These are phyloP conservation scores for Gaultheria prostrata DNA, from an alignment of 148 eudicot genomes.

Conservation along the genomic window DNA sequence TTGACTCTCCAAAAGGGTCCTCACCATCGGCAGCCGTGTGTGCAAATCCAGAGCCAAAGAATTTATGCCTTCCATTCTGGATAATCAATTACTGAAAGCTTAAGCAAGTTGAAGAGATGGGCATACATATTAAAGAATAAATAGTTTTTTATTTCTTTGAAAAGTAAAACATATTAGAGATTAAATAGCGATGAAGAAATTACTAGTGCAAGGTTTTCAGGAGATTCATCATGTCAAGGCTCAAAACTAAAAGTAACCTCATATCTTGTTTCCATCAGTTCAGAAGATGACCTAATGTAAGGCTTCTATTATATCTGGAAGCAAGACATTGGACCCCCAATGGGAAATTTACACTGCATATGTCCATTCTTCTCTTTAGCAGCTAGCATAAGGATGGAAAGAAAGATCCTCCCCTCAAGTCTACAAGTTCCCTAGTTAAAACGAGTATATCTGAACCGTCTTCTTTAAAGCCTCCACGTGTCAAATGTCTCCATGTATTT, in stretches of 20 bases:
- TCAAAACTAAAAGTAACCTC: not conserved
- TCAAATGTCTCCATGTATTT: not conserved
- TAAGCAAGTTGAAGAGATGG: slow-evolving; percentile 8
- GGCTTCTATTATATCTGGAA: not conserved
- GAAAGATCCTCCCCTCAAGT: not conserved
- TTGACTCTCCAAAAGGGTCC: slow-evolving; percentile 60
- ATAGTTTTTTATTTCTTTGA: not conserved
- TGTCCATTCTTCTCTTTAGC: not conserved
- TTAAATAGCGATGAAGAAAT: not conserved
- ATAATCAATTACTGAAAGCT: slow-evolving; percentile 19
- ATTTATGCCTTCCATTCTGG: slow-evolving; percentile 67
- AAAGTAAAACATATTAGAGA: not conserved
- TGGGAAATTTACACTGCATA: not conserved
- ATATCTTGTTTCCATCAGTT: not conserved
- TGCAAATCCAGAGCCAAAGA: slow-evolving; percentile 64
- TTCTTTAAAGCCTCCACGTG: not conserved
- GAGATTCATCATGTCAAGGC: not conserved
- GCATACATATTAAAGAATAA: not conserved
- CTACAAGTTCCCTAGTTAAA: not conserved
- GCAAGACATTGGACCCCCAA: not conserved
- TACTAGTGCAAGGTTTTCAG: not conserved
- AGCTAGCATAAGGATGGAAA: not conserved
- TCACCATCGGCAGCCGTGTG: slow-evolving; percentile 59
- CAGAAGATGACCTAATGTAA: not conserved
- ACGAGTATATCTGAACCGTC: not conserved